Evolutionary conservation across 2,329 filamentous ascomycete species (phyloP).

Genomic region (Monilinia fructigena): DNA sequence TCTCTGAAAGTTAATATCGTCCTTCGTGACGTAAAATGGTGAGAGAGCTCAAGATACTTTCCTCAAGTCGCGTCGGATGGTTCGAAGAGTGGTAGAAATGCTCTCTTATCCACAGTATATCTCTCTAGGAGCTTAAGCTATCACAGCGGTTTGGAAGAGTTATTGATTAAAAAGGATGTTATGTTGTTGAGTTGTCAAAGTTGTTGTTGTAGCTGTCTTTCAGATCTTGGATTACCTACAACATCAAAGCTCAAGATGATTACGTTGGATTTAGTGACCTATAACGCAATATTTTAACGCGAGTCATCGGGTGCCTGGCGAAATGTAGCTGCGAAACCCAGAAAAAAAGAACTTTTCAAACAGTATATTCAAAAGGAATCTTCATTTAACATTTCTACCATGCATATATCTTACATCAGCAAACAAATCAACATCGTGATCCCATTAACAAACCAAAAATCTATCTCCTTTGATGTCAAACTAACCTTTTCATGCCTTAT

Average conservation of each 20-base stretch:
- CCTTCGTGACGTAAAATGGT: constrained; percentile 33
- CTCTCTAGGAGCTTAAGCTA: neutral
- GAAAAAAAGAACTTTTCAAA: too few species aligned
- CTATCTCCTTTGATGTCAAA: neutral
- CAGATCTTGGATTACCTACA: constrained; percentile 22
- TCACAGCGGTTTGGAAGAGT: neutral
- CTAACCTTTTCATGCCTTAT: neutral
- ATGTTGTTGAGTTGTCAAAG: constrained; percentile 16
- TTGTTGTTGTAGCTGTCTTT: constrained; percentile 20
- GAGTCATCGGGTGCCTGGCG: constrained; percentile 24
- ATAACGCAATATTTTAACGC: constrained; percentile 16
- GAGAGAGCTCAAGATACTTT: constrained; percentile 2
- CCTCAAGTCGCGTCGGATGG: constrained; percentile 6
- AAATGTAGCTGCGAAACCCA: neutral
- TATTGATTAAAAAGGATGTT: constrained; percentile 12
- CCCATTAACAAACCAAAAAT: too few species aligned
- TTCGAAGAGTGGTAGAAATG: neutral
- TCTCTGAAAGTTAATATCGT: constrained; percentile 33
- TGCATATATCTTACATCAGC: neutral
- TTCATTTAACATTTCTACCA: neutral
- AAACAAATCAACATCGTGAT: neutral
- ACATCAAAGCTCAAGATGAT: constrained; percentile 22
- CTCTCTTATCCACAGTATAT: neutral
- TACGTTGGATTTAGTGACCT: constrained; percentile 17
- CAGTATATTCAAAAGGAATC: too few species aligned